Evolutionary conservation across 371 early-diverging fungal species (phyloP).

Genomic region (Aphelidium insulamus): DNA sequence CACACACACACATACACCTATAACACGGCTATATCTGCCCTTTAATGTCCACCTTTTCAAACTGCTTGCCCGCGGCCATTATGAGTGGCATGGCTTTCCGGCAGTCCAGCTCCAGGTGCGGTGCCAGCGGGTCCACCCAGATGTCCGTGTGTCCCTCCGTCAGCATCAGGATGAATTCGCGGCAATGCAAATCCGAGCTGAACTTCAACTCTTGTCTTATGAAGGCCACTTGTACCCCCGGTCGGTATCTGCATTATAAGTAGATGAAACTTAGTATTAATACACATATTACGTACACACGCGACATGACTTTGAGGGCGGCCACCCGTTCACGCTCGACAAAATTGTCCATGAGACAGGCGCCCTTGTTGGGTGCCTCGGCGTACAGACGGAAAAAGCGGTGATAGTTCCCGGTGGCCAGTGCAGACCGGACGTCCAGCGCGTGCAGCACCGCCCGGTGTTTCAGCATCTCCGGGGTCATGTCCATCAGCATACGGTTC

Average conservation of each 20-base stretch:
- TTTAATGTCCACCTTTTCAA: constrained; percentile 49
- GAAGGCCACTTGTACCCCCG: constrained; percentile 17
- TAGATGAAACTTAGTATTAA: background rate
- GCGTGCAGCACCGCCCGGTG: constrained; percentile 46
- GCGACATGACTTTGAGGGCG: constrained; percentile 35
- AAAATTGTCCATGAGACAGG: constrained; percentile 71
- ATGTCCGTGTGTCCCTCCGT: constrained; percentile 8
- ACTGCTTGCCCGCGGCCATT: constrained; percentile 27
- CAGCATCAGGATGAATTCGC: constrained; percentile 20
- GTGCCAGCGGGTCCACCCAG: background rate
- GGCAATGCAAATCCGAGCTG: constrained; percentile 9
- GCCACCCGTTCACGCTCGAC: constrained; percentile 54
- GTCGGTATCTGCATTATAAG: constrained; percentile 19
- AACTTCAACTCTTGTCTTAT: constrained; percentile 27
- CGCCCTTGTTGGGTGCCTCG: constrained; percentile 57
- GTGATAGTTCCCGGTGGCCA: constrained; percentile 58
- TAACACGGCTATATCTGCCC: constrained; percentile 42
- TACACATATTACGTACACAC: constrained; percentile 24
- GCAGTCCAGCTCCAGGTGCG: constrained; percentile 3
- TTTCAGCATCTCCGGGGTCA: constrained; percentile 30
- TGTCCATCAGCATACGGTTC: constrained; percentile 35
- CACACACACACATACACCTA: too few relatives aligned
- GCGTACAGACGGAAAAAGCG: constrained; percentile 50
- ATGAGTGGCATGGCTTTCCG: constrained; percentile 7
- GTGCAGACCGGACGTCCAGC: constrained; percentile 46